Base-by-base conservation (phyloP, 768 basidiomycete genomes). In the Tylopilus cervinicoccineus region DNA sequence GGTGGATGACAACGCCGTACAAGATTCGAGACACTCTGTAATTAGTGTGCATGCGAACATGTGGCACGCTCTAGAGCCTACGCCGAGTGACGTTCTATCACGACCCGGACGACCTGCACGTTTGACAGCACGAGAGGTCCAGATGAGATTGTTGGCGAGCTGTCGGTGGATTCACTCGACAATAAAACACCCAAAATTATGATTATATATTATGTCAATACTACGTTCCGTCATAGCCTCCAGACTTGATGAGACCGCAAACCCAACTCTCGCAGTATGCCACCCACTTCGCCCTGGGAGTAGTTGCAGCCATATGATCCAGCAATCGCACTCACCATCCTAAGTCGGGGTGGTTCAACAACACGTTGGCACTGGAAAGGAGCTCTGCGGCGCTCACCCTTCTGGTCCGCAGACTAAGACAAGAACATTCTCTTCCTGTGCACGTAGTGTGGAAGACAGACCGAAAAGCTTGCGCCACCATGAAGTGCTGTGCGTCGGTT, bases 401-500 rank as follows among this genome's bases (percentile, higher is more conserved):
- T 91, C 86, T n/a, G 90, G 91, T 23, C 90, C 90, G 65, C 87
- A 93, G 4, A 93, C 78, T 12, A 93, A 66, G 60, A 92, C 85
- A 47, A 92, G 62, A 6, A 74, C 67, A 38, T 70, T 78, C 56
- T 72, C 77, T 45, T 65, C 65, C 41, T 56, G 53, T 28, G 47
- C 12, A 23, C 33, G 37, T 1, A 43, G 20, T 17, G 48, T 34
- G 27, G 50, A 22, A 50, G 55, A 42, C 37, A 28, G 19, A 12
- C 43, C 51, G 37, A 61, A 64, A 40, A 66, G 41, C 20, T 45
- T 45, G 42, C 47, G 51, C 69, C 71, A 71, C 68, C 73, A 65
- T 4, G 61, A 48, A 23, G 39, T 29, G 16, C 27, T 45, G 28
- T 60, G 56, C 38, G 65, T 54, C 11, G 67, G 47, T 14, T 60